Percentiles rank a stretch among this genome's conserved stretches.
Conservation (phyloP, 106 monocot genomes). For the Dendrobium chrysotoxum region DNA sequence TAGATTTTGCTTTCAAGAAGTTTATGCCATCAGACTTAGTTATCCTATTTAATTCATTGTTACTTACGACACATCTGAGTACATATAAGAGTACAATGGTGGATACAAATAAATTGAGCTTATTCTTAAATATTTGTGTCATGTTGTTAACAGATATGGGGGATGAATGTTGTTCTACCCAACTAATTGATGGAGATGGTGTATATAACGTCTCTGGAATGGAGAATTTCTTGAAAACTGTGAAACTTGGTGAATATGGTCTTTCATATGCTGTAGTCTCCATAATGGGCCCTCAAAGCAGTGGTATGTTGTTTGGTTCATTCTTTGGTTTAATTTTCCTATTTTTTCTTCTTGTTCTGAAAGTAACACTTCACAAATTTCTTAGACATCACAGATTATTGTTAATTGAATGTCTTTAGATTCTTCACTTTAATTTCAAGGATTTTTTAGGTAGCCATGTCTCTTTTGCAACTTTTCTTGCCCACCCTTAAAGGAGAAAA, state of each 20-base stretch:
- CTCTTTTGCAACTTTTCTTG: no score
- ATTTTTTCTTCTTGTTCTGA: not conserved
- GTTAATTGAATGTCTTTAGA: not conserved
- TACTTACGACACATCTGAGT: not conserved
- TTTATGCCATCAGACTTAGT: not conserved
- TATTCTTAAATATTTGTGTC: not conserved
- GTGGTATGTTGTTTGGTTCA: constrained; percentile 37
- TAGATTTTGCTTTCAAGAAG: not conserved
- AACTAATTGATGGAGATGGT: constrained; percentile 70
- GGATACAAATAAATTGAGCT: not conserved
- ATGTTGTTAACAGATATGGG: constrained; percentile 36
- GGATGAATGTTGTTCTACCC: constrained; percentile 31
- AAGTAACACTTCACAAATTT: not conserved
- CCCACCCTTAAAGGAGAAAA: no score
- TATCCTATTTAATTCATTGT: not conserved
- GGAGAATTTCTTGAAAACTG: constrained; percentile 33
- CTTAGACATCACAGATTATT: not conserved
- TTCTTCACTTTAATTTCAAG: no score
- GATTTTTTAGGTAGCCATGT: no score
- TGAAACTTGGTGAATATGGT: constrained; percentile 57
- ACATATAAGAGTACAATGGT: not conserved
- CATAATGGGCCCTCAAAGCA: constrained; percentile 85
- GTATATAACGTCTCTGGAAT: constrained; percentile 42
- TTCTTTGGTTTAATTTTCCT: not conserved
- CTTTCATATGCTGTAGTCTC: constrained; percentile 74